Evolutionary conservation across 306 rosid genomes (phyloP).

Genomic region (Medicago ruthenica): DNA sequence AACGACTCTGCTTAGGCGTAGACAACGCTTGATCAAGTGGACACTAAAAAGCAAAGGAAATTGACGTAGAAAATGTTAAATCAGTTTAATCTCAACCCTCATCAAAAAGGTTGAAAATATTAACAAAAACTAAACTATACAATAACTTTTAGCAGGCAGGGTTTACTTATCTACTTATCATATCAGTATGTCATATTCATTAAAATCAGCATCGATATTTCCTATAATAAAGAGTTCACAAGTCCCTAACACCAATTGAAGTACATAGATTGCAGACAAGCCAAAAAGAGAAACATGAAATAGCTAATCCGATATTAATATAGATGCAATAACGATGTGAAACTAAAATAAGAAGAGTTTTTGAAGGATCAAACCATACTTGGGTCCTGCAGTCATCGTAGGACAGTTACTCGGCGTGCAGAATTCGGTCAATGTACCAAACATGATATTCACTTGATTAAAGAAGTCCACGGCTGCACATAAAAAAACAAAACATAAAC

Average conservation of each 20-base stretch:
- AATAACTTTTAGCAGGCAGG: conserved; percentile 23
- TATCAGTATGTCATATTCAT: background rate
- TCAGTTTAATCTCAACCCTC: background rate
- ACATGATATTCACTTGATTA: conserved; percentile 85
- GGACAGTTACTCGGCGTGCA: conserved; percentile 83
- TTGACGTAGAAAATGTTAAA: conserved; percentile 14
- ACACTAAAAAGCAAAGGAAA: conserved; percentile 12
- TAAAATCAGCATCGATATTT: conserved; percentile 27
- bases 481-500: conserved; percentile 19
- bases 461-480: conserved; percentile 85
- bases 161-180: background rate
- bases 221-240: conserved; percentile 21
- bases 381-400: conserved; percentile 84
- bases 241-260: conserved; percentile 15
- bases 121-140: background rate
- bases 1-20: conserved; percentile 11
- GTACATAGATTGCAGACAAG: conserved; percentile 26
- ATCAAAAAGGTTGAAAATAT: background rate
- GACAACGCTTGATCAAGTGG: background rate
- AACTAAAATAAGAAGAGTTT: conserved; percentile 29
- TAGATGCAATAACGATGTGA: conserved; percentile 1
- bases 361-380: conserved; percentile 57
- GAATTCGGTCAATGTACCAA: conserved; percentile 88
- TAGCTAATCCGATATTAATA: conserved; percentile 20
- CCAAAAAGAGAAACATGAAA: conserved; percentile 25